Evolutionary conservation across 495 filamentous ascomycete species (phyloP).

Genomic region (Neurospora sp.): DNA sequence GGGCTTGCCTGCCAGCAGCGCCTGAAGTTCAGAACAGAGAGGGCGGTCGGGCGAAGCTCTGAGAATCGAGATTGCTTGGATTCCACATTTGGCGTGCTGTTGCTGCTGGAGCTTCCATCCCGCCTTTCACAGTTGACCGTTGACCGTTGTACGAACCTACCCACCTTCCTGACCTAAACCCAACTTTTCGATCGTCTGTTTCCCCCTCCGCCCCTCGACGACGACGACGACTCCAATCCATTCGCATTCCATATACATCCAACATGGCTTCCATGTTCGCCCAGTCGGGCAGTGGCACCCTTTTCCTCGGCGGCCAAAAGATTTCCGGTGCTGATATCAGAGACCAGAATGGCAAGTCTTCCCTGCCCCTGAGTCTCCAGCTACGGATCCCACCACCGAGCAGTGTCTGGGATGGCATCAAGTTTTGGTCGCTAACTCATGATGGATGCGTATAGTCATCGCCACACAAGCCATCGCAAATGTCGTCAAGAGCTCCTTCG

Average conservation of each 20-base stretch:
- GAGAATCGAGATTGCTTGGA: not conserved
- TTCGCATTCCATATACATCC: not conserved
- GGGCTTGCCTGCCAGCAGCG: not conserved
- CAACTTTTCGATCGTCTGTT: conserved; percentile 2
- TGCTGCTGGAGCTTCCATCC: conserved; percentile 1
- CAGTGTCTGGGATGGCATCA: not conserved
- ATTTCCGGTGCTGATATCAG: conserved; percentile 91
- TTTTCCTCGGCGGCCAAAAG: conserved; percentile 90
- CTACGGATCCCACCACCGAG: not conserved
- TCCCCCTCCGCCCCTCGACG: not conserved
- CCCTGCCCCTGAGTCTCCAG: conserved; percentile 2
- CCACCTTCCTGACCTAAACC: conserved; percentile 7
- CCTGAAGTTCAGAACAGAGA: not conserved
- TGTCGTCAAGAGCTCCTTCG: conserved; percentile 98
- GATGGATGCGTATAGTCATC: conserved; percentile 47
- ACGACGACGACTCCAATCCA: not conserved
- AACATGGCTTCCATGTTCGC: conserved; percentile 84
- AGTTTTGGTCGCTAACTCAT: conserved; percentile 17
- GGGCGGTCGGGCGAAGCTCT: not conserved
- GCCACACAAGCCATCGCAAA: conserved; percentile 96
- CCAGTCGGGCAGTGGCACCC: conserved; percentile 76
- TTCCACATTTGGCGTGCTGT: not conserved
- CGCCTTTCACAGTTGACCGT: not conserved
- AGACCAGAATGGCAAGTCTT: conserved; percentile 78
- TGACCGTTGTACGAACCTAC: not conserved